Evolutionary conservation across 306 rosid genomes (phyloP), one percentile per base, ranked within the genome.

Genomic region (Phaseolus lunatus): DNA sequence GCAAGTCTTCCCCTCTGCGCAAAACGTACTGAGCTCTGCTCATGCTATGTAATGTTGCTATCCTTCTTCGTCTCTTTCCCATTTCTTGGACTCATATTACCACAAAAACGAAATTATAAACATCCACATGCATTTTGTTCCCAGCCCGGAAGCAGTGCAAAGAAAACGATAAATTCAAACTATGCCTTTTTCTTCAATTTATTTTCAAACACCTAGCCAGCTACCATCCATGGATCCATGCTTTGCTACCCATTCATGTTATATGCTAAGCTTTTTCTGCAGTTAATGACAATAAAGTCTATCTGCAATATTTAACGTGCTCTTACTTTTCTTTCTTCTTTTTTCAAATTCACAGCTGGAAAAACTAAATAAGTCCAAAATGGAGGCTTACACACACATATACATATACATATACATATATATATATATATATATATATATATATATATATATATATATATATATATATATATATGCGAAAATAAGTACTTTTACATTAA

Each of bases 91-190:
- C 7, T 57, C 27, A 27, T 68, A 67, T 56, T 41, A 69, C 37
- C 39, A 7, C 45, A 39, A 76, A 64, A 63, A 62, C 45, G 50
- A 78, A 78, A 78, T 78, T 77, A 83, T 83, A 14, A 78, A 43
- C 80, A 49, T 20, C 80, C 88, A 85, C 88, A 82, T 85, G 88
- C 86, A 85, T 75, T 82, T 82, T 85, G 88, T 79, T 85, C 86
- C 88, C 73, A 82, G 3, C 16, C 88, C 86, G 88, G 61, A 85
- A 82, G 88, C 88, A 85, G 0, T 82, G 88, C 88, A 56, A 79
- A 35, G 73, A 69, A 85, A 69, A 85, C 84, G 85, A 78, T 70
- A 69, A 49, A 76, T 56, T 70, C 63, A 57, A 50, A 45, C 39
- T 41, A 29, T 22, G 14, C 82, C 45, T 59, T 77, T 74, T 56